Evolutionary conservation across 768 basidiomycete species (phyloP).

Genomic region (Mycena capillaripes): DNA sequence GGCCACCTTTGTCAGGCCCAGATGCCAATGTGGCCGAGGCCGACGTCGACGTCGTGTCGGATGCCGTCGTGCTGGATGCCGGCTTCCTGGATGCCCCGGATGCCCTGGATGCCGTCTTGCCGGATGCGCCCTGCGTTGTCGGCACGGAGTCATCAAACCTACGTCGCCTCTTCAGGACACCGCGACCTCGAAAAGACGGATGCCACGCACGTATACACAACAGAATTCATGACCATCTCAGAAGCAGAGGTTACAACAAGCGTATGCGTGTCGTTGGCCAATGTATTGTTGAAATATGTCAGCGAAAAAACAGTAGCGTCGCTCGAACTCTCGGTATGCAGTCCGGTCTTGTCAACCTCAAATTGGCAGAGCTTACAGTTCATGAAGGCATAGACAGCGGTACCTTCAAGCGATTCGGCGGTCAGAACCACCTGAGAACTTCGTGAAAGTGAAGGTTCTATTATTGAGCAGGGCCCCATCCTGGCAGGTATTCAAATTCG

Average conservation of each 20-base stretch:
- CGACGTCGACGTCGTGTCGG: too few relatives aligned
- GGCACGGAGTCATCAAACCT: not conserved
- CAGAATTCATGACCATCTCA: not conserved
- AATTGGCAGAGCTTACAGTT: not conserved
- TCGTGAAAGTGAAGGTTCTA: too few relatives aligned
- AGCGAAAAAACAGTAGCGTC: not conserved
- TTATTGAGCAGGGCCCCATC: too few relatives aligned
- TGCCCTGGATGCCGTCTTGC: too few relatives aligned
- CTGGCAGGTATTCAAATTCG: not conserved
- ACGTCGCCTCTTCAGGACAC: not conserved
- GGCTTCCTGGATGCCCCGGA: too few relatives aligned
- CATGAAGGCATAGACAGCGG: slow-evolving; percentile 1
- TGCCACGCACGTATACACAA: not conserved
- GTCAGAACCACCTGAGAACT: too few relatives aligned
- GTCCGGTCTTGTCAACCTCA: not conserved
- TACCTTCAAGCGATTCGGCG: not conserved
- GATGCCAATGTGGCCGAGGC: too few relatives aligned
- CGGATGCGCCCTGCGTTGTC: too few relatives aligned
- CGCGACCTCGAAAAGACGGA: too few relatives aligned
- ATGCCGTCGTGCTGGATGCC: too few relatives aligned
- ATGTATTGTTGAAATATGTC: not conserved
- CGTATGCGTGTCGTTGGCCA: not conserved
- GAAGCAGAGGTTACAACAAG: not conserved
- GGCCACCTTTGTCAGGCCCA: too few relatives aligned
- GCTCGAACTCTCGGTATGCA: not conserved